A percentile compares a stretch with the other conserved stretches of the same genome.
phyloP scores from a whole-genome alignment of 2,329 filamentous ascomycete genomes.

The Zasmidium citrigriseum region DNA sequence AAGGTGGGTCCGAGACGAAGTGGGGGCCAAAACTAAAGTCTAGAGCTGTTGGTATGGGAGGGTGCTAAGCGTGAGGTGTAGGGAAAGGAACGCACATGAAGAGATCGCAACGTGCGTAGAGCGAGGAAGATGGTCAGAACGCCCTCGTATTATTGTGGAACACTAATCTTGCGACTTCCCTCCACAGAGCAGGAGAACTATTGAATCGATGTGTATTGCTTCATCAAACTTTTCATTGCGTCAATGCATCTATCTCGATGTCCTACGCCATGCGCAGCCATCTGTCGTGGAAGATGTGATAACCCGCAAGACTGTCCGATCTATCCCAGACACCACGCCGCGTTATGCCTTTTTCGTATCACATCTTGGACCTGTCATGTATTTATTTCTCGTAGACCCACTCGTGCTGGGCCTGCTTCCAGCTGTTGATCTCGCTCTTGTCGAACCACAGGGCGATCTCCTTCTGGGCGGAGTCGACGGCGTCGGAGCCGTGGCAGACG shows the following conservation, averaged over 20 bases:
- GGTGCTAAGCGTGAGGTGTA: neutral
- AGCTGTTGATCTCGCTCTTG: constrained; percentile 78
- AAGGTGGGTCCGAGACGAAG: neutral
- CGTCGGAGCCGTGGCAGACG: constrained; percentile 99
- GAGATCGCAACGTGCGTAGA: too few relatives aligned
- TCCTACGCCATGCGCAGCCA: neutral
- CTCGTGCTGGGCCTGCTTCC: constrained; percentile 80
- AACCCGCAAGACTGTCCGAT: neutral
- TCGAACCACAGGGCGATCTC: constrained; percentile 99
- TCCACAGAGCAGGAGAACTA: too few relatives aligned
- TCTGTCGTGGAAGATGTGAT: neutral
- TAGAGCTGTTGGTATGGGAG: too few relatives aligned
- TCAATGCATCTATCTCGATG: neutral
- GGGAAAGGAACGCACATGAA: neutral
- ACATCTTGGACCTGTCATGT: constrained; percentile 1
- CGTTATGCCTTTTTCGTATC: neutral
- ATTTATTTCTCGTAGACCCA: constrained; percentile 94
- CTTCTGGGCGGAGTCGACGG: constrained; percentile 98
- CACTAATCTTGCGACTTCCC: too few relatives aligned
- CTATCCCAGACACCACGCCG: neutral
- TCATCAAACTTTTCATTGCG: neutral
- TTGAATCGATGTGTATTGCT: too few relatives aligned
- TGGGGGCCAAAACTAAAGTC: neutral
- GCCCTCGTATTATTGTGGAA: too few relatives aligned
- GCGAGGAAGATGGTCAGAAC: too few relatives aligned